Conservation (phyloP, 345 rosid species). For the Corymbia maculata region DNA sequence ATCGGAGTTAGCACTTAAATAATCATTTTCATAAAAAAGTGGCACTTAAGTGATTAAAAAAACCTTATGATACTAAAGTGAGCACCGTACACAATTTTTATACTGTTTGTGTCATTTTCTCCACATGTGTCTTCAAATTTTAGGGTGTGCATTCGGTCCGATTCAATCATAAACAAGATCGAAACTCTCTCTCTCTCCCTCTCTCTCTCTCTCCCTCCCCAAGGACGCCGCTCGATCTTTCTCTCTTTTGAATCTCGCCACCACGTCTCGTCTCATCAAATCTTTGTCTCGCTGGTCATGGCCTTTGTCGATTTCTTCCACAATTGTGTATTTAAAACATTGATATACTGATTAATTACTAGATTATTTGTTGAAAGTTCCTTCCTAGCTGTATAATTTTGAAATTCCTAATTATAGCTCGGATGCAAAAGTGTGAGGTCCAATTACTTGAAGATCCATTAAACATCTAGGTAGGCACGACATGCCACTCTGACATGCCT, state of each 20-base stretch:
- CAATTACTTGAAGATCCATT: not conserved
- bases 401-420: not conserved
- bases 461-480: not conserved
- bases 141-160: not conserved
- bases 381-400: not conserved
- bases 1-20: no score
- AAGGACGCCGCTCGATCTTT: not conserved
- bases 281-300: not conserved
- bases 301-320: not conserved
- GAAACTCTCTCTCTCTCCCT: no score
- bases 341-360: not conserved
- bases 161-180: not conserved
- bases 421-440: not conserved
- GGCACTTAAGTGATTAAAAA: no score
- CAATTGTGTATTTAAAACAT: not conserved
- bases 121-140: not conserved
- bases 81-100: no score
- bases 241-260: not conserved
- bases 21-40: no score
- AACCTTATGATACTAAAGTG: no score
- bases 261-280: not conserved
- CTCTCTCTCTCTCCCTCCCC: no score
- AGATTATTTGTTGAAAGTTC: not conserved
- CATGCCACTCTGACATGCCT: no score
- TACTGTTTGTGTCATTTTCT: no score